phyloP scores from a whole-genome alignment of 495 filamentous ascomycete genomes.

The Aspergillus panamensis region DNA sequence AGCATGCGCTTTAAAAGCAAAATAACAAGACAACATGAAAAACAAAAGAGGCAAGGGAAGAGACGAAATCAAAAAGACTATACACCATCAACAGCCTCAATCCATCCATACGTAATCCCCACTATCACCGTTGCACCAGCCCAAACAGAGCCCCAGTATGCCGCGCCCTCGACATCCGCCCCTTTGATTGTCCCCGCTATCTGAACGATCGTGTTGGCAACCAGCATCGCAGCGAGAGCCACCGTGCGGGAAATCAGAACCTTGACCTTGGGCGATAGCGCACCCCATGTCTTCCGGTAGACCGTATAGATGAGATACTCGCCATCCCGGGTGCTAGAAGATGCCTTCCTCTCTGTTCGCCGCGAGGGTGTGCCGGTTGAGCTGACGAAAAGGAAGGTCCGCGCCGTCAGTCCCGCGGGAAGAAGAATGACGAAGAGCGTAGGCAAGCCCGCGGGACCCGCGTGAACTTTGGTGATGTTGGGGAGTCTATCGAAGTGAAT shows the following conservation, averaged over 20 bases:
- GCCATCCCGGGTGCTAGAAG: constrained; percentile 50
- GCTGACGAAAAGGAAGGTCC: constrained; percentile 72
- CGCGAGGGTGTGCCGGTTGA: constrained; percentile 44
- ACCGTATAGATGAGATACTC: constrained; percentile 60
- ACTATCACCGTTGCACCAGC: constrained; percentile 55
- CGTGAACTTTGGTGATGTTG: constrained; percentile 60
- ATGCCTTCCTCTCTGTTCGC: constrained; percentile 30
- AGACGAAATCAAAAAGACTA: constrained; percentile 18
- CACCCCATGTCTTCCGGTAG: constrained; percentile 45
- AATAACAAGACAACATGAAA: neutral
- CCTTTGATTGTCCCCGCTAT: constrained; percentile 60
- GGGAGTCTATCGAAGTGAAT: constrained; percentile 65
- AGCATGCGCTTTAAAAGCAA: neutral
- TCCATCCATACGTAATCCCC: constrained; percentile 58
- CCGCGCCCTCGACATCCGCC: constrained; percentile 62
- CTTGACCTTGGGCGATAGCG: constrained; percentile 59
- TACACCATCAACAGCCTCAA: constrained; percentile 50
- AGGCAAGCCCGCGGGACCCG: constrained; percentile 47
- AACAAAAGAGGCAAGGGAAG: constrained; percentile 8
- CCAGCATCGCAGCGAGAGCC: constrained; percentile 52
- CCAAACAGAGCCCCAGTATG: constrained; percentile 70
- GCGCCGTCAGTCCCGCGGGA: constrained; percentile 64
- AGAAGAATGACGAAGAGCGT: constrained; percentile 51
- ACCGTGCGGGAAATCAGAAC: constrained; percentile 61
- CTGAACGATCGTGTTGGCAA: constrained; percentile 62